A percentile compares a stretch with the other conserved stretches of the same genome.
Evolutionary conservation across 495 filamentous ascomycete species (phyloP).

Genomic region (Filosporella fistucella): DNA sequence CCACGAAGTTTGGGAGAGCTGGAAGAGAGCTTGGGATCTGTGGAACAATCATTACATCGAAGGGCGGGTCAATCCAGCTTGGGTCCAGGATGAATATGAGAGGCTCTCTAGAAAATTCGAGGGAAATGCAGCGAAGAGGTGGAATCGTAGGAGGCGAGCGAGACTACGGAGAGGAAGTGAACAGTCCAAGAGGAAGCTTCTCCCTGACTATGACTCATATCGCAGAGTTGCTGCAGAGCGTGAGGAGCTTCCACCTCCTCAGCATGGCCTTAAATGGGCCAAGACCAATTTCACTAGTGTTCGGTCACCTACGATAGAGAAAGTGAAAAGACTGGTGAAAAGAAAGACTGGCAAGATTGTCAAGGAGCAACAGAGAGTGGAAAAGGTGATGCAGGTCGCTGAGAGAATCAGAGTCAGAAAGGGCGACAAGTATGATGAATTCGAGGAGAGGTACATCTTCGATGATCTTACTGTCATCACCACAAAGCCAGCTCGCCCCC

Average conservation of each 20-base stretch:
- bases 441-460: too few relatives aligned
- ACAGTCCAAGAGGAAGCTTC: background rate
- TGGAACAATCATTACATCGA: slow-evolving; percentile 22
- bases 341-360: background rate
- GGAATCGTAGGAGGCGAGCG: background rate
- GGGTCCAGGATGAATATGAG: slow-evolving; percentile 11
- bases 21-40: slow-evolving; percentile 24
- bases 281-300: too few relatives aligned
- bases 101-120: slow-evolving; percentile 1
- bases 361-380: too few relatives aligned
- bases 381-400: too few relatives aligned
- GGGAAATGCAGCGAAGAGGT: background rate
- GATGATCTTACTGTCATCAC: too few relatives aligned
- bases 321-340: background rate
- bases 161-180: background rate
- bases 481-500: too few relatives aligned
- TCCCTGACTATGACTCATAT: too few relatives aligned
- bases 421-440: too few relatives aligned
- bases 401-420: too few relatives aligned
- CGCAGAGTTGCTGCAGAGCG: background rate
- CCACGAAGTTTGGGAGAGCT: slow-evolving; percentile 16
- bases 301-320: too few relatives aligned
- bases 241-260: background rate
- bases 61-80: slow-evolving; percentile 14
- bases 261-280: too few relatives aligned